A percentile compares a stretch with the other conserved stretches of the same genome.
phyloP scores from a whole-genome alignment of 495 filamentous ascomycete genomes.

The Talaromyces thailandensis region DNA sequence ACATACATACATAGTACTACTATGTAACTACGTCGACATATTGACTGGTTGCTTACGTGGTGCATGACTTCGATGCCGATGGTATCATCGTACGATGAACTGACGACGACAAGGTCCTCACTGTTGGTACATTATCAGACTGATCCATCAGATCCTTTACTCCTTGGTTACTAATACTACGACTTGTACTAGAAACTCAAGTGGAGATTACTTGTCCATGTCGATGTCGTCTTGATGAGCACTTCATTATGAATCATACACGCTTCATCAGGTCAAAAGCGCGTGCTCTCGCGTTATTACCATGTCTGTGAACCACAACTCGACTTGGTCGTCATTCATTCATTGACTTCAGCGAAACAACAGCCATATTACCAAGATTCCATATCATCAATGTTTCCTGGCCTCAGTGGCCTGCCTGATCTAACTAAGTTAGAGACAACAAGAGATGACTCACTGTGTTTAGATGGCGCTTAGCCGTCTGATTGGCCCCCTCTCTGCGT shows the following conservation, averaged over 20 bases:
- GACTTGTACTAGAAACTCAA: no score
- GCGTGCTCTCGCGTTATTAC: background rate
- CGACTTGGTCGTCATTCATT: background rate
- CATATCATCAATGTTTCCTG: background rate
- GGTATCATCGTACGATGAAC: background rate
- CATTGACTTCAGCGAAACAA: background rate
- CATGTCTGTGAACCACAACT: background rate
- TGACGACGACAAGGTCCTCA: background rate
- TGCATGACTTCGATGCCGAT: background rate
- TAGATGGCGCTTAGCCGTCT: background rate
- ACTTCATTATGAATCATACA: background rate
- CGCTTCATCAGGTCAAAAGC: background rate
- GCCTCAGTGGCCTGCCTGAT: no score
- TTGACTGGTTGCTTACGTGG: background rate
- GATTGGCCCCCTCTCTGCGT: background rate
- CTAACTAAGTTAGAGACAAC: background rate
- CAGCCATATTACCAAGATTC: background rate
- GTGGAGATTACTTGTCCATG: background rate
- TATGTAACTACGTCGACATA: no score
- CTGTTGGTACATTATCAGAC: background rate
- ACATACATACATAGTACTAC: no score
- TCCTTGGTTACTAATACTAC: background rate
- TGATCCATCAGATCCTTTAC: background rate
- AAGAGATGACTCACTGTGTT: background rate
- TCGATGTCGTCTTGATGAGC: background rate